A percentile compares a stretch with the other conserved stretches of the same genome.
These are phyloP conservation scores for Isochrysis galbana DNA, from an alignment of 78 protist genomes.

Conservation along the genomic window DNA sequence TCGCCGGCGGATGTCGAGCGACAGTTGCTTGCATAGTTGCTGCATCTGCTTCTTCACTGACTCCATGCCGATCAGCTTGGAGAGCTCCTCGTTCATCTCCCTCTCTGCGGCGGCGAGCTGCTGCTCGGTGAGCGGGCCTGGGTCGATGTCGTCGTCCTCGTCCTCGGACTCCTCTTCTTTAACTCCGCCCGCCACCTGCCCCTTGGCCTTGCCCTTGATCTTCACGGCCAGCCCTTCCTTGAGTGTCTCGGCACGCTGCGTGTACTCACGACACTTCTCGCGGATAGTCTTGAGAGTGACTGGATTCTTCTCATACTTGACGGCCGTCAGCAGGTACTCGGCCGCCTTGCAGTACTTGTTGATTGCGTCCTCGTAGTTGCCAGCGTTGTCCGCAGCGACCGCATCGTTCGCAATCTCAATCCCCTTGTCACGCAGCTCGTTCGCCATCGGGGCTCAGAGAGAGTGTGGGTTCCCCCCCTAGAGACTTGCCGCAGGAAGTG, in stretches of 20 bases:
- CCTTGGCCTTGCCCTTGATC: not conserved
- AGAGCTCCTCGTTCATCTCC: slow-evolving; percentile 1
- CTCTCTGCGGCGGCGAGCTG: not conserved
- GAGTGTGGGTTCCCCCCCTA: too few relatives aligned
- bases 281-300: not conserved
- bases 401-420: slow-evolving; percentile 13
- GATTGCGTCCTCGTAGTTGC: not conserved
- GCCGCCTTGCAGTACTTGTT: not conserved
- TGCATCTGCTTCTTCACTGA: not conserved
- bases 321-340: not conserved
- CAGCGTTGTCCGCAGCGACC: not conserved
- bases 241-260: not conserved
- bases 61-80: slow-evolving; percentile 11
- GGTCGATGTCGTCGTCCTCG: not conserved
- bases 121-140: slow-evolving; percentile 4
- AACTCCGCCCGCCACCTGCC: not conserved
- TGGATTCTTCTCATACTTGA: not conserved
- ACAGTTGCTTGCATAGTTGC: slow-evolving; percentile 19
- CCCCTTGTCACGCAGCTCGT: slow-evolving; percentile 10
- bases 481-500: too few relatives aligned
- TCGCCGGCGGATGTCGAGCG: not conserved
- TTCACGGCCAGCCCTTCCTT: not conserved
- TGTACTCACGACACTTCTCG: not conserved
- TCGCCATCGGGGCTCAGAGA: too few relatives aligned
- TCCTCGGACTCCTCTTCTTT: not conserved